Evolutionary conservation across 805 yeast genomes (phyloP).

Genomic region (Peterozyma toletana): DNA sequence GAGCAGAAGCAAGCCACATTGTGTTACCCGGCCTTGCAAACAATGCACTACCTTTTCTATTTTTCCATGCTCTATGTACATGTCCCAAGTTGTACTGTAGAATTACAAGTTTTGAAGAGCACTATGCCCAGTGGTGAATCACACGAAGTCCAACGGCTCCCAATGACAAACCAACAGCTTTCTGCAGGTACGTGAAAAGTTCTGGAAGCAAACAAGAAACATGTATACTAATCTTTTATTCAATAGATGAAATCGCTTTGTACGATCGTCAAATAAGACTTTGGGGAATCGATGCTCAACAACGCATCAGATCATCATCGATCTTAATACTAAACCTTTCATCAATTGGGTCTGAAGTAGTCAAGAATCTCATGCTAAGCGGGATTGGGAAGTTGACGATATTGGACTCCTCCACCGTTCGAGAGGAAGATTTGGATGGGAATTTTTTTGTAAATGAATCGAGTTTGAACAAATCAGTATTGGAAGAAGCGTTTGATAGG

Average conservation of each 20-base stretch:
- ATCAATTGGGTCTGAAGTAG: slow-evolving; percentile 74
- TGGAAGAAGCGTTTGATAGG: slow-evolving; percentile 44
- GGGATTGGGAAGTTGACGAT: slow-evolving; percentile 80
- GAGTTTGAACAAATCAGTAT: slow-evolving; percentile 50
- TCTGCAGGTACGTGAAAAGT: no score
- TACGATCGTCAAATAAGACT: slow-evolving; percentile 92
- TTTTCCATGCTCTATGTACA: no score
- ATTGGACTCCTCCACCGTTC: slow-evolving; percentile 47
- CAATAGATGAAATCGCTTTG: slow-evolving; percentile 73
- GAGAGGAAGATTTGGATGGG: slow-evolving; percentile 57
- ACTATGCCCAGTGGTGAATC: no score
- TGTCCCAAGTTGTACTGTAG: no score
- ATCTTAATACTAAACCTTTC: slow-evolving; percentile 67
- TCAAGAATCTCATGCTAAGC: slow-evolving; percentile 79
- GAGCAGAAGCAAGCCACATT: no score
- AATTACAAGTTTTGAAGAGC: no score
- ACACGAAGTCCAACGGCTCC: no score
- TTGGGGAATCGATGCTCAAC: slow-evolving; percentile 95
- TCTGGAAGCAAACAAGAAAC: no score
- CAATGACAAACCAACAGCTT: no score
- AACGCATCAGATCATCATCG: slow-evolving; percentile 62
- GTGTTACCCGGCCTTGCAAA: no score
- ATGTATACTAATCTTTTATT: no score
- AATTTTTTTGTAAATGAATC: slow-evolving; percentile 64
- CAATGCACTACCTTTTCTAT: no score